Base-by-base conservation (phyloP, 805 yeast genomes). In the Alloascoidea africana region DNA sequence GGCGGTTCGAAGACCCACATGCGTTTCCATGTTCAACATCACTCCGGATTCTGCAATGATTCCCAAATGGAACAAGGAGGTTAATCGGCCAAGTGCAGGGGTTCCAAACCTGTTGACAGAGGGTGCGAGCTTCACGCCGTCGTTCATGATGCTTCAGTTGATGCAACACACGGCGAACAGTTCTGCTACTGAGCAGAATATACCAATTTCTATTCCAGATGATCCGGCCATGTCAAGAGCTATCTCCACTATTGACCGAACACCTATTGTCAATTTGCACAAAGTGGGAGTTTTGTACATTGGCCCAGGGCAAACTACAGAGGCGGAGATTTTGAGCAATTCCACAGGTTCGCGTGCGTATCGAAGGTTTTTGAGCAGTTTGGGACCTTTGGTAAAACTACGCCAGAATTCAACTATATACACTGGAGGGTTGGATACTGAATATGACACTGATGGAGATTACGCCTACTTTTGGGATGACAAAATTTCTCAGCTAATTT, bases 361-460 rank as follows among this genome's bases (percentile, higher is more conserved):
- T 51, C 71, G 76, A 18, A 51, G 58, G 18, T 82, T 85, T 44
- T 48, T 84, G 32, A 54, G 61, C 3, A 57, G 63, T 1, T 53
- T 85, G 41, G 95, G 95, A 0, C 50, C 56, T 4, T 53, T 79
- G 39, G 66, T 80, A n/a, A 55, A 64, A 38, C 60, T 85, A 37
- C 68, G 68, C 41, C 68, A 63, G 4, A 70, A 75, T 46, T 59
- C 61, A 23, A 61, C 66, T 32, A 59, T 65, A n/a, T 70, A 73
- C 40, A 73, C 74, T 14, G 96, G 94, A 6, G 95, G 95, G 0
- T 62, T 85, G 18, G 94, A 84, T 46, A 73, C 74, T 1, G 76
- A 66, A 36, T 65, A 65, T 42, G 78, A 78, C 45, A 50, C 62
- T 4, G 94, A 83, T 56, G 96, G 96, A 4, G 73, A 78, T 41